phyloP scores from a whole-genome alignment of 208 protist species.

The Wallacemonas sp. region DNA sequence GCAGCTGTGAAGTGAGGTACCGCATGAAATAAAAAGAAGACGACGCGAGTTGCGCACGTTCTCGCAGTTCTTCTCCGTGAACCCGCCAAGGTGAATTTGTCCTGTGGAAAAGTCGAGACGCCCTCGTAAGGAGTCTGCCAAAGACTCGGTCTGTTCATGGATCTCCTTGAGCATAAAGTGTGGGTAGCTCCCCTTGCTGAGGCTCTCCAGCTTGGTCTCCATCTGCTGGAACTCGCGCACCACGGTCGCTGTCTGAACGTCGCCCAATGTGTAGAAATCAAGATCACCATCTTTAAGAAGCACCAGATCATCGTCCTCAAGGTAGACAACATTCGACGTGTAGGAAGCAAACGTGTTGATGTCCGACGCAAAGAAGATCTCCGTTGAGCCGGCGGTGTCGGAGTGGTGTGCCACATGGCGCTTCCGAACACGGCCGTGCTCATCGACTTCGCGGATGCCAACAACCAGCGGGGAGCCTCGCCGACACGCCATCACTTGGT shows the following conservation, averaged over 20 bases:
- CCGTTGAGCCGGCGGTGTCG: constrained; percentile 9
- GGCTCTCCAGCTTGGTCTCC: constrained; percentile 78
- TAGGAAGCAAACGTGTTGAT: constrained; percentile 92
- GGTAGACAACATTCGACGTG: constrained; percentile 92
- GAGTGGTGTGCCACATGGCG: constrained; percentile 4
- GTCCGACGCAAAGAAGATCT: constrained; percentile 95
- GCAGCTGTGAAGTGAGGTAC: constrained; percentile 93
- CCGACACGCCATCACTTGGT: constrained; percentile 86
- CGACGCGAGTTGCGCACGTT: constrained; percentile 56
- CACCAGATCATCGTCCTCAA: constrained; percentile 95
- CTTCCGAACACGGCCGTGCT: constrained; percentile 11
- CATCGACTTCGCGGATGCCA: constrained; percentile 57
- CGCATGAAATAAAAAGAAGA: constrained; percentile 95
- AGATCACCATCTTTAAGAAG: constrained; percentile 59
- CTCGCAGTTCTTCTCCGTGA: constrained; percentile 49
- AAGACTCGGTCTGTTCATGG: constrained; percentile 93
- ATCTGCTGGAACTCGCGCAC: constrained; percentile 64
- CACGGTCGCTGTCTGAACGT: constrained; percentile 19
- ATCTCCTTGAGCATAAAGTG: constrained; percentile 99
- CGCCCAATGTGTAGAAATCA: constrained; percentile 48
- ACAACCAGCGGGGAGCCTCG: constrained; percentile 93
- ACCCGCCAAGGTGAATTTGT: constrained; percentile 85
- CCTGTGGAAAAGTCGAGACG: constrained; percentile 79
- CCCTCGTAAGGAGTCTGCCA: constrained; percentile 92
- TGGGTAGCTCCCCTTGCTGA: constrained; percentile 91